Percentiles rank a stretch among this genome's conserved stretches.
Evolutionary conservation across 176 grass and related monocot genomes (phyloP).

Genomic region (Zea mays): DNA sequence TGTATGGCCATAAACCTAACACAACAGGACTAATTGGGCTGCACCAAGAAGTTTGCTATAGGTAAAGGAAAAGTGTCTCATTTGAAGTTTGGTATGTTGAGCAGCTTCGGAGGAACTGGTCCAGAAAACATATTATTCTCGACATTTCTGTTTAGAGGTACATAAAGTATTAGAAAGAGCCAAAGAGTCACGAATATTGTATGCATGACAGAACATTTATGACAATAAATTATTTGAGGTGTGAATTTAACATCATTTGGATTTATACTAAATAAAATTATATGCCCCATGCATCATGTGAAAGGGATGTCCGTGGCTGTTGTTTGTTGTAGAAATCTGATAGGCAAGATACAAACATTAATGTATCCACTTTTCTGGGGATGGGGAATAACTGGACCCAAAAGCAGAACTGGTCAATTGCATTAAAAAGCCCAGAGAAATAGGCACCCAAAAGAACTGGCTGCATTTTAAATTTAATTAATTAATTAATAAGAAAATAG

Average conservation of each 20-base stretch:
- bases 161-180: conserved; percentile 37
- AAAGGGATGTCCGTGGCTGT: not conserved
- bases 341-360: not conserved
- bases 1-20: too few species aligned
- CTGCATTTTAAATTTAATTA: not conserved
- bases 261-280: conserved; percentile 21
- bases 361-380: not conserved
- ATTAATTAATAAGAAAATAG: not conserved
- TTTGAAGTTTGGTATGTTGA: conserved; percentile 84
- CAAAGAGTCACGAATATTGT: not conserved
- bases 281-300: not conserved
- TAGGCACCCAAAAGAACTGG: too few species aligned
- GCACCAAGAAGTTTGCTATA: conserved; percentile 17
- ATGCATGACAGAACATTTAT: conserved; percentile 19
- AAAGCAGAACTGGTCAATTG: conserved; percentile 26
- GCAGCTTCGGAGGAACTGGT: conserved; percentile 69
- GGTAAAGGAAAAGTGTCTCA: conserved; percentile 46
- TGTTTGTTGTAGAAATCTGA: conserved; percentile 16
- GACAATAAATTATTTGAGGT: conserved; percentile 27
- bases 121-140: conserved; percentile 96
- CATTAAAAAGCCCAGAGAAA: not conserved
- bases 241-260: not conserved
- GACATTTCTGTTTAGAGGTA: conserved; percentile 70
- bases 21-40: not conserved
- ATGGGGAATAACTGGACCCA: not conserved